These are phyloP conservation scores for Leucocoprinus birnbaumii DNA, from an alignment of 768 basidiomycete species.

Conservation along the genomic window DNA sequence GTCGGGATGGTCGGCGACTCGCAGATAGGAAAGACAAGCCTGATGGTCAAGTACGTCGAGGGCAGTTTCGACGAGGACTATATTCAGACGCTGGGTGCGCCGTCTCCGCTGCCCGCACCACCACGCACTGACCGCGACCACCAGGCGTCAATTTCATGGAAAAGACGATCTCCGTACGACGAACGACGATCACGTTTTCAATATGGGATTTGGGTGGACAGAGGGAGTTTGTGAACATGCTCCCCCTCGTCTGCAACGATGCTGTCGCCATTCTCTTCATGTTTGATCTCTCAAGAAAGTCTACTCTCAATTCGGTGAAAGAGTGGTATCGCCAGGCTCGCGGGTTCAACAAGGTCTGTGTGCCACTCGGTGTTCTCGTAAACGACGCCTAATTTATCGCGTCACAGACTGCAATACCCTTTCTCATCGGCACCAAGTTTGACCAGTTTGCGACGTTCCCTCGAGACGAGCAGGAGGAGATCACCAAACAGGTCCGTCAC, in stretches of 20 bases:
- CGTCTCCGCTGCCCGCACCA: constrained; percentile 14
- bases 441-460: constrained; percentile 96
- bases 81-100: constrained; percentile 96
- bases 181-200: constrained; percentile 98
- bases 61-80: constrained; percentile 99
- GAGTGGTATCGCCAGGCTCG: constrained; percentile 99
- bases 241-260: constrained; percentile 97
- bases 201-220: constrained; percentile 99
- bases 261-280: constrained; percentile 99
- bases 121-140: constrained; percentile 3
- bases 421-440: constrained; percentile 97
- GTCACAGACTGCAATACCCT: constrained; percentile 93
- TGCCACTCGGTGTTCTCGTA: neutral
- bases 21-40: constrained; percentile 97
- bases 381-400: constrained; percentile 2
- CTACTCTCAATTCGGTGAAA: constrained; percentile 96
- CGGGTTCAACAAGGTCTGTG: constrained; percentile 94
- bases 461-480: constrained; percentile 98
- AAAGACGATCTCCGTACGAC: constrained; percentile 97
- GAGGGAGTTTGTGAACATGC: constrained; percentile 98
- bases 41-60: constrained; percentile 99
- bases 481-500: constrained; percentile 84
- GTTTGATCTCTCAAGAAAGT: constrained; percentile 98
- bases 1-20: constrained; percentile 99
- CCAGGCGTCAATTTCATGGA: constrained; percentile 99